A percentile compares a stretch with the other conserved stretches of the same genome.
These are phyloP conservation scores for Thalassiosira ordinaria DNA, from an alignment of 352 stramenopile genomes.

Conservation along the genomic window DNA sequence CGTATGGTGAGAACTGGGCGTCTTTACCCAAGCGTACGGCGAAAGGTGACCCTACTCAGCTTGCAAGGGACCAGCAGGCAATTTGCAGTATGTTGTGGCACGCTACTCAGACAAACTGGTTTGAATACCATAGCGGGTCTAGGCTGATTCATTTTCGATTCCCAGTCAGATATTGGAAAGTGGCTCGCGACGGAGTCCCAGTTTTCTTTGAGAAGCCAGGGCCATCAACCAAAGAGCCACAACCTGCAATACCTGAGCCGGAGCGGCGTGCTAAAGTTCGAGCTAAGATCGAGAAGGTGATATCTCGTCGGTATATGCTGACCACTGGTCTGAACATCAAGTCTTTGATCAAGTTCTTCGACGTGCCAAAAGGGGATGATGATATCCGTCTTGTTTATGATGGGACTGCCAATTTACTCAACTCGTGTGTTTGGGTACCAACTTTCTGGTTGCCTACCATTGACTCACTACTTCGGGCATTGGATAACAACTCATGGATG, in stretches of 20 bases:
- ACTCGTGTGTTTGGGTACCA: slow-evolving; percentile 26
- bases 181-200: slow-evolving; percentile 2
- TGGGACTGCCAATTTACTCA: slow-evolving; percentile 15
- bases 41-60: not conserved
- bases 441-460: slow-evolving; percentile 27
- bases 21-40: not conserved
- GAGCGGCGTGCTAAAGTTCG: not conserved
- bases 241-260: not conserved
- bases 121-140: slow-evolving; percentile 4
- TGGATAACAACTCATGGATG: slow-evolving; percentile 33
- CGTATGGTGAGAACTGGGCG: not conserved
- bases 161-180: not conserved
- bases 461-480: slow-evolving; percentile 27
- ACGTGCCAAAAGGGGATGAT: slow-evolving; percentile 19
- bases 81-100: not conserved
- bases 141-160: slow-evolving; percentile 1
- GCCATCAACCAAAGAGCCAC: not conserved
- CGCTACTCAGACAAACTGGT: slow-evolving; percentile 8
- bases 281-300: not conserved
- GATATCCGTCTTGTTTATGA: slow-evolving; percentile 41
- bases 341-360: not conserved
- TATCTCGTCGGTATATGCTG: not conserved
- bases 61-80: not conserved
- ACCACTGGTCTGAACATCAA: not conserved
- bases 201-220: slow-evolving; percentile 16